phyloP scores from a whole-genome alignment of 1,284 basidiomycete genomes.

The Ceratobasidium sp. region DNA sequence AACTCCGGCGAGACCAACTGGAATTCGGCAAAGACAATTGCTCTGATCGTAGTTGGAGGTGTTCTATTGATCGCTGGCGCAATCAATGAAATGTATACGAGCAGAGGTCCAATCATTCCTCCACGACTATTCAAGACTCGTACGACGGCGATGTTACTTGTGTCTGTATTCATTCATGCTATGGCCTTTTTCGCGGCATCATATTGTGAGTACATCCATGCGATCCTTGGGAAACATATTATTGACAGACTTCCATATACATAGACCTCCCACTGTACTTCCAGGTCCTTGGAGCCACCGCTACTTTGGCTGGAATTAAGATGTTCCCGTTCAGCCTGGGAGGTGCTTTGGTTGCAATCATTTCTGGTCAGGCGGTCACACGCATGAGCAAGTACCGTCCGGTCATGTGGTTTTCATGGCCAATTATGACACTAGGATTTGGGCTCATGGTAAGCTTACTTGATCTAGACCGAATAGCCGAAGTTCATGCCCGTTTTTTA shows the following conservation, averaged over 20 bases:
- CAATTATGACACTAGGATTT: conserved; percentile 53
- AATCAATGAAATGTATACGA: conserved; percentile 53
- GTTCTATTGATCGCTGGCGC: conserved; percentile 45
- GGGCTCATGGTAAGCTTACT: conserved; percentile 51
- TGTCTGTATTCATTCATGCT: conserved; percentile 57
- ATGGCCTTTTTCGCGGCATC: conserved; percentile 57
- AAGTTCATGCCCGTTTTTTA: not conserved
- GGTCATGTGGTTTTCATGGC: conserved; percentile 52
- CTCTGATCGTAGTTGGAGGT: conserved; percentile 45
- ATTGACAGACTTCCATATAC: not conserved
- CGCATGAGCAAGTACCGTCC: conserved; percentile 55
- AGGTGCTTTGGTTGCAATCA: conserved; percentile 54
- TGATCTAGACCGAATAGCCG: not conserved
- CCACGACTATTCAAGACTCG: conserved; percentile 61
- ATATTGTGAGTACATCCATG: conserved; percentile 49
- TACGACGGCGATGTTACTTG: conserved; percentile 57
- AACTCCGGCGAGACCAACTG: conserved; percentile 73
- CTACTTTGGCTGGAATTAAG: conserved; percentile 59
- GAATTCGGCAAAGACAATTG: conserved; percentile 46
- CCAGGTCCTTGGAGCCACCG: conserved; percentile 58
- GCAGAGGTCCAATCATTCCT: conserved; percentile 59
- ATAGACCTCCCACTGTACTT: conserved; percentile 56
- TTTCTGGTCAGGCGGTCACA: conserved; percentile 56
- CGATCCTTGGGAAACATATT: too few species aligned
- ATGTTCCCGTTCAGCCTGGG: conserved; percentile 60